phyloP scores from a whole-genome alignment of 805 yeast genomes.

The Cyberlindnera petersonii region DNA sequence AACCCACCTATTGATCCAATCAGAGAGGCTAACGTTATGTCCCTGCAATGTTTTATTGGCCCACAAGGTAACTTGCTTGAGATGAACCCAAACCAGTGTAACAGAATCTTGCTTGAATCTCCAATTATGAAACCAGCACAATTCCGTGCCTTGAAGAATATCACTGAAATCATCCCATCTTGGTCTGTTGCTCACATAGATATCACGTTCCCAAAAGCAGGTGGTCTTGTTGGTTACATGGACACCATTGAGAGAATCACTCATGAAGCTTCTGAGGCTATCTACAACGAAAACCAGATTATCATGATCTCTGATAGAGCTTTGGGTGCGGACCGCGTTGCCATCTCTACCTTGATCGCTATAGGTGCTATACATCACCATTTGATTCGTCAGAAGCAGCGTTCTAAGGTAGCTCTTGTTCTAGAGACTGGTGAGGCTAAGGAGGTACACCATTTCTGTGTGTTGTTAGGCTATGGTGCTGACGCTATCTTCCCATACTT shows the following conservation, averaged over 20 bases:
- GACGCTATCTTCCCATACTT: constrained; percentile 94
- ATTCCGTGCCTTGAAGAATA: constrained; percentile 67
- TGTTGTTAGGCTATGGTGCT: constrained; percentile 93
- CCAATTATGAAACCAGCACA: constrained; percentile 78
- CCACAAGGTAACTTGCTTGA: constrained; percentile 97
- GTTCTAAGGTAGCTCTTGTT: constrained; percentile 89
- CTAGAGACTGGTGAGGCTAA: constrained; percentile 96
- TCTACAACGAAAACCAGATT: constrained; percentile 69
- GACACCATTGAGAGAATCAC: constrained; percentile 83
- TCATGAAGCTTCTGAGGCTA: constrained; percentile 80
- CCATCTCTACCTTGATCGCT: constrained; percentile 88
- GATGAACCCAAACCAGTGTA: constrained; percentile 89
- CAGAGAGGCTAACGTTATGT: constrained; percentile 95
- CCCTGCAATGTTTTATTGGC: constrained; percentile 93
- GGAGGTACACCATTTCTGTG: constrained; percentile 95
- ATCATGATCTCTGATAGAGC: constrained; percentile 72
- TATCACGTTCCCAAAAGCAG: constrained; percentile 79
- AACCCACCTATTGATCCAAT: constrained; percentile 99
- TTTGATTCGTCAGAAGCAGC: constrained; percentile 90
- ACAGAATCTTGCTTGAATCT: constrained; percentile 74
- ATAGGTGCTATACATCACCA: constrained; percentile 96
- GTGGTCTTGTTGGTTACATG: constrained; percentile 83
- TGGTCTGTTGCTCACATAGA: constrained; percentile 85
- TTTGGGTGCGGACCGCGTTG: constrained; percentile 57
- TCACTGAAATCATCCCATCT: constrained; percentile 71